Conservation (phyloP, 208 protist genomes). For the Novymonas esmeraldas region DNA sequence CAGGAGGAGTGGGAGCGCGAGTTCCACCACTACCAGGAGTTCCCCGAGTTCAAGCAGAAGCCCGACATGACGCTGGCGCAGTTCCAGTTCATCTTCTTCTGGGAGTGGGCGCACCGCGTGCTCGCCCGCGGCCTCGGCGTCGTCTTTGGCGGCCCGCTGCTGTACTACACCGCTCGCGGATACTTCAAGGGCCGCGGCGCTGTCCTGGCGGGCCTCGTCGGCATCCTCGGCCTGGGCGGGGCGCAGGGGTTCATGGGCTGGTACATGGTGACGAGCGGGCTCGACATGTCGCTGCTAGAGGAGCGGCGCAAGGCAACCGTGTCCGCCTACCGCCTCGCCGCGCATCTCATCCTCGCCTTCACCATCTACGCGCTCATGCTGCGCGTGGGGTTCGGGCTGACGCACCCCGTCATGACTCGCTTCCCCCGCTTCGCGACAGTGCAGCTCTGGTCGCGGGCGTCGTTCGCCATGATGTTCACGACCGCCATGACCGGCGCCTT, state of each 20-base stretch:
- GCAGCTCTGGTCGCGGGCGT: slow-evolving; percentile 57
- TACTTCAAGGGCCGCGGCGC: slow-evolving; percentile 48
- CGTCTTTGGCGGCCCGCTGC: slow-evolving; percentile 88
- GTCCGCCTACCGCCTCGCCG: slow-evolving; percentile 92
- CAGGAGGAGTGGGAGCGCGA: slow-evolving; percentile 94
- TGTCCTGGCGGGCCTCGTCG: slow-evolving; percentile 55
- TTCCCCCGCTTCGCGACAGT: slow-evolving; percentile 52
- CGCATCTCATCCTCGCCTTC: slow-evolving; percentile 95
- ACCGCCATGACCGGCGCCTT: slow-evolving; percentile 90
- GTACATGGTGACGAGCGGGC: slow-evolving; percentile 98
- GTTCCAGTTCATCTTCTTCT: slow-evolving; percentile 98
- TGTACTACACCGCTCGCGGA: slow-evolving; percentile 85
- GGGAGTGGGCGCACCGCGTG: slow-evolving; percentile 96
- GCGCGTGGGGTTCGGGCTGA: slow-evolving; percentile 75
- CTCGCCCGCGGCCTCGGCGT: slow-evolving; percentile 92
- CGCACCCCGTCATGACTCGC: slow-evolving; percentile 38
- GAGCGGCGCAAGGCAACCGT: slow-evolving; percentile 75
- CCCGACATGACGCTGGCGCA: slow-evolving; percentile 93
- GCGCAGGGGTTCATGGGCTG: slow-evolving; percentile 96
- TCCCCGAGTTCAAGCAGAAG: slow-evolving; percentile 95
- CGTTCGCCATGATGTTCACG: slow-evolving; percentile 70
- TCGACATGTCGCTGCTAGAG: slow-evolving; percentile 87
- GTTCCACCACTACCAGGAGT: slow-evolving; percentile 97
- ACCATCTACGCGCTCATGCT: slow-evolving; percentile 92
- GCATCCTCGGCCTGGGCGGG: slow-evolving; percentile 65